These are phyloP conservation scores for Chalciporus piperatus DNA, from an alignment of 768 basidiomycete species.

Conservation along the genomic window DNA sequence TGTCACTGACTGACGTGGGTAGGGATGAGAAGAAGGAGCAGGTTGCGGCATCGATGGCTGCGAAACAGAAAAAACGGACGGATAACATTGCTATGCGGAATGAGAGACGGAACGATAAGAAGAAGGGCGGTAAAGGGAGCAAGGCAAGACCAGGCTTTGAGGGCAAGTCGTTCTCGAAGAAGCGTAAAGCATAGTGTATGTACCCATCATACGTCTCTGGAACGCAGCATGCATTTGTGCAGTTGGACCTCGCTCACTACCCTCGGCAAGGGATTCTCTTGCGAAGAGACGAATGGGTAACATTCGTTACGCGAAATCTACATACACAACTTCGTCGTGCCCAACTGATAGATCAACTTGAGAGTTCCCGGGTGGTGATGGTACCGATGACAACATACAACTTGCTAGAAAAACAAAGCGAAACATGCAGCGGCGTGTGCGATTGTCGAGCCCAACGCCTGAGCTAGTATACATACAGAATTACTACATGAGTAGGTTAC, in stretches of 20 bases:
- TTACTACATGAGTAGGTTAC: too few relatives aligned
- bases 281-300: too few relatives aligned
- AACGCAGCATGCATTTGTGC: not conserved
- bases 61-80: conserved; percentile 83
- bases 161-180: conserved; percentile 73
- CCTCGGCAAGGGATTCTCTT: too few relatives aligned
- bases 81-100: conserved; percentile 89
- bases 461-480: too few relatives aligned
- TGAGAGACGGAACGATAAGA: conserved; percentile 66
- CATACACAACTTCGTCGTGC: not conserved
- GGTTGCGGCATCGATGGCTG: conserved; percentile 68
- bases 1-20: not conserved
- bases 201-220: not conserved
- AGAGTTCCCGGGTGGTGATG: too few relatives aligned
- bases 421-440: not conserved
- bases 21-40: conserved; percentile 90
- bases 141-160: conserved; percentile 84
- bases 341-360: not conserved
- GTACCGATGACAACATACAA: not conserved
- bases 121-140: conserved; percentile 49
- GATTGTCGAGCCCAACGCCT: too few relatives aligned
- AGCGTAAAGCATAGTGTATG: not conserved
- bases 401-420: not conserved
- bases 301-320: too few relatives aligned
- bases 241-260: too few relatives aligned